Base-by-base conservation (phyloP, 768 basidiomycete species). In the Phlegmacium glaucopus region DNA sequence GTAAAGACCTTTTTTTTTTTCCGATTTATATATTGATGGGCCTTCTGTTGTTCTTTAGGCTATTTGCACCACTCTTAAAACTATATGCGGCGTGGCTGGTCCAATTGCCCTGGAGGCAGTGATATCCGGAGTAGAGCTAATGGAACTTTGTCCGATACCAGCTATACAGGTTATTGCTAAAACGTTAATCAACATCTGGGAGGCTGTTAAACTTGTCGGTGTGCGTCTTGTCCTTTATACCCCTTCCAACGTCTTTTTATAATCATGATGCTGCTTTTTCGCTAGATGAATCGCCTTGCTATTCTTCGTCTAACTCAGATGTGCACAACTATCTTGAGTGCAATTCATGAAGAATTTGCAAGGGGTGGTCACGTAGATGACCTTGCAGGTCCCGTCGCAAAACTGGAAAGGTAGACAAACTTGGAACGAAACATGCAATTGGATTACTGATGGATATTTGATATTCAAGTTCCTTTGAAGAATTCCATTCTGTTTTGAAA, bases 241-340 rank as follows among this genome's bases (percentile, higher is more conserved):
- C 22, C 5, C n/a, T 43, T 42, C 29, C 10, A 15, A 43, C 27
- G 29, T 42, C 34, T 28, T 28, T n/a, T 42, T 44, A 9, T 18
- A 22, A 28, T 12, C 16, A 6, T 34, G 15, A 25, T 39, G 32
- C 35, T 34, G 5, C 15, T 32, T 18, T 27, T n/a, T 25, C 34
- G 35, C 34, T 47, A 85, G 83, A 74, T 75, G 52, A 84, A 85
- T 54, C 75, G 80, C 12, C 64, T 81, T 2, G 75, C 78, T 6
- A 83, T 80, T 58, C 67, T 85, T 42, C 80, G 81, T 12, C 68
- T 85, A 8, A 78, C 79, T 0, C 77, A 82, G 53, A 79, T 80
- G 11, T 83, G 81, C 51, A 80, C 82, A 0, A 75, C 72, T 6
- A 72, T 81, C 17, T 67, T 85, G n/a, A 68, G 76, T 15, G 74